A percentile compares a stretch with the other conserved stretches of the same genome.
Evolutionary conservation across 768 basidiomycete genomes (phyloP).

Genomic region (Lactarius evosmus): DNA sequence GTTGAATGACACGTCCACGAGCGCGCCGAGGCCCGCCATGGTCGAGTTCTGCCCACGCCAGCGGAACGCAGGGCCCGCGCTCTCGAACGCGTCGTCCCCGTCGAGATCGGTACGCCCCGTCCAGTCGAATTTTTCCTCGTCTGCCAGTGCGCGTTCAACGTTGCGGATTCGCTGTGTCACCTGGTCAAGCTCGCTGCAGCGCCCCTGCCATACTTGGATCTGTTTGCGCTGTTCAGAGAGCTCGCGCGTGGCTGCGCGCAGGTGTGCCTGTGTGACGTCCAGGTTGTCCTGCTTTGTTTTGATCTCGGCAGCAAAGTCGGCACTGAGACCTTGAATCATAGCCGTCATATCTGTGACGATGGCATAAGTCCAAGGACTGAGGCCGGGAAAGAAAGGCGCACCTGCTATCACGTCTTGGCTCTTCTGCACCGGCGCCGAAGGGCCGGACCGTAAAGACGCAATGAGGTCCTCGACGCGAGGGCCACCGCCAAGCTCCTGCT

Average conservation of each 20-base stretch:
- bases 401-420: constrained; percentile 85
- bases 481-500: constrained; percentile 65
- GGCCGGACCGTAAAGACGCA: constrained; percentile 66
- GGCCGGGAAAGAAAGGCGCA: constrained; percentile 32
- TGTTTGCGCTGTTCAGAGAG: constrained; percentile 88
- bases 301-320: constrained; percentile 81
- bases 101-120: constrained; percentile 64
- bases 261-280: constrained; percentile 82
- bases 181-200: constrained; percentile 77
- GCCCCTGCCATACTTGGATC: constrained; percentile 69
- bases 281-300: constrained; percentile 82
- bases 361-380: constrained; percentile 20
- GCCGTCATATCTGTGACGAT: constrained; percentile 65
- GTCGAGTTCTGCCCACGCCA: constrained; percentile 66
- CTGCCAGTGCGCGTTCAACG: constrained; percentile 70
- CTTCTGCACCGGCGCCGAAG: constrained; percentile 77
- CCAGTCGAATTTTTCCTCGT: constrained; percentile 87
- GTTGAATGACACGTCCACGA: constrained; percentile 58
- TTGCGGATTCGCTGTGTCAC: constrained; percentile 78
- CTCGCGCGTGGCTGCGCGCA: constrained; percentile 85
- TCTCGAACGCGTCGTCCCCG: constrained; percentile 38
- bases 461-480: constrained; percentile 79
- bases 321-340: constrained; percentile 75
- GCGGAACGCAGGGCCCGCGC: constrained; percentile 63
- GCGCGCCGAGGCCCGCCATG: constrained; percentile 59